Percentiles rank a stretch among this genome's conserved stretches.
These are phyloP conservation scores for Hemisphaericaspora nanyangensis DNA, from an alignment of 805 yeast species.

Conservation along the genomic window DNA sequence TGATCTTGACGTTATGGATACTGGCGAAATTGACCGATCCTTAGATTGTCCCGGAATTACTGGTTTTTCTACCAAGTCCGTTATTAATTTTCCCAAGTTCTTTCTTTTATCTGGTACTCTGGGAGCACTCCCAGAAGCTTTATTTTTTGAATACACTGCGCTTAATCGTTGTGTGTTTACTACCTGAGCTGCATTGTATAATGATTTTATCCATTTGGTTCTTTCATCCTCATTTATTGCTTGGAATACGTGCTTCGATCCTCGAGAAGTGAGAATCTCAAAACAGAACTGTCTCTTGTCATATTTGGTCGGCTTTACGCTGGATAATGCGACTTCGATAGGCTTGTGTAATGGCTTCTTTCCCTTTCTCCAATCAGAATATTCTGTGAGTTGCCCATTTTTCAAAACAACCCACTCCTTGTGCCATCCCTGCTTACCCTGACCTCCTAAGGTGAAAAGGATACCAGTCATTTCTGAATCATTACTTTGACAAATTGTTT, in stretches of 20 bases:
- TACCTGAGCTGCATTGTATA: slow-evolving; percentile 56
- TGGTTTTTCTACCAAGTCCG: slow-evolving; percentile 13
- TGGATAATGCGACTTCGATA: slow-evolving; percentile 66
- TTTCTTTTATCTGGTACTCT: neutral
- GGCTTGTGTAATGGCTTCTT: slow-evolving; percentile 59
- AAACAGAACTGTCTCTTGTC: slow-evolving; percentile 60
- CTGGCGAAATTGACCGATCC: slow-evolving; percentile 24
- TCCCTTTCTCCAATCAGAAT: slow-evolving; percentile 77
- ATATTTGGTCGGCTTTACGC: slow-evolving; percentile 45
- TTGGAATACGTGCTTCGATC: slow-evolving; percentile 67
- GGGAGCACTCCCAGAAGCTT: neutral
- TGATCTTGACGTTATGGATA: slow-evolving; percentile 25
- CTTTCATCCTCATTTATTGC: slow-evolving; percentile 67
- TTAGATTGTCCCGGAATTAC: slow-evolving; percentile 7
- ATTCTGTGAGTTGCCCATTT: slow-evolving; percentile 67
- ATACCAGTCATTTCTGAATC: slow-evolving; percentile 44
- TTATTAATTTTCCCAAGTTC: slow-evolving; percentile 3
- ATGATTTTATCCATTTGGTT: slow-evolving; percentile 61
- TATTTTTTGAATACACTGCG: neutral
- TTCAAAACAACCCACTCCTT: slow-evolving; percentile 80
- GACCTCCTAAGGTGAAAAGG: slow-evolving; percentile 56
- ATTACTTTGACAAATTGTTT: slow-evolving; percentile 7
- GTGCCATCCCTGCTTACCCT: slow-evolving; percentile 74
- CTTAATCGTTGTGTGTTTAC: slow-evolving; percentile 20
- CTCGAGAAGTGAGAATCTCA: slow-evolving; percentile 69